Evolutionary conservation across 345 rosid species (phyloP).

Genomic region (Acer saccharum): DNA sequence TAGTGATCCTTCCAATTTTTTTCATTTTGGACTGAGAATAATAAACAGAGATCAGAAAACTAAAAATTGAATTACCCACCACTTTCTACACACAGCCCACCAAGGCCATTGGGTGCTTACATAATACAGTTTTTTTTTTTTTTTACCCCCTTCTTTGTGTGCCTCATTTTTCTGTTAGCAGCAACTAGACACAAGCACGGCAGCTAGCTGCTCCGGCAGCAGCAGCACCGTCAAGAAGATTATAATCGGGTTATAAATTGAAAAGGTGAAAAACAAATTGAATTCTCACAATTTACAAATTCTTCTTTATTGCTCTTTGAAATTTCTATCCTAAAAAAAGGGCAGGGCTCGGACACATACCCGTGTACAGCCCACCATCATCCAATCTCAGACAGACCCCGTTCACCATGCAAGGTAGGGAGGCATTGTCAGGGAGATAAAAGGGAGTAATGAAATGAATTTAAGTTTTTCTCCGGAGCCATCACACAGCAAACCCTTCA

Average conservation of each 20-base stretch:
- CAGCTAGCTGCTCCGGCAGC: not conserved
- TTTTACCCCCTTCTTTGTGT: not conserved
- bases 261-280: slow-evolving; percentile 19
- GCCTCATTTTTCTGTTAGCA: slow-evolving; percentile 30
- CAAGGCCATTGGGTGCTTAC: slow-evolving; percentile 10
- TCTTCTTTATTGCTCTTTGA: slow-evolving; percentile 35
- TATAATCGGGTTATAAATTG: slow-evolving; percentile 25
- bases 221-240: slow-evolving; percentile 24
- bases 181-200: slow-evolving; percentile 21
- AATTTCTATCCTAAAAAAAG: slow-evolving; percentile 39
- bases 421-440: not conserved
- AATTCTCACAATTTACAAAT: slow-evolving; percentile 52
- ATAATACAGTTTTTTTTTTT: not conserved
- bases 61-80: slow-evolving; percentile 16
- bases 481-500: slow-evolving; percentile 15
- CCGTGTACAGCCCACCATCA: slow-evolving; percentile 1
- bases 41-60: slow-evolving; percentile 7
- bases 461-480: slow-evolving; percentile 22
- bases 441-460: slow-evolving; percentile 12
- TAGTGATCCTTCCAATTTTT: not conserved
- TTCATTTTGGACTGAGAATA: not conserved
- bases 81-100: slow-evolving; percentile 20
- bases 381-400: slow-evolving; percentile 25
- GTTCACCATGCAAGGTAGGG: slow-evolving; percentile 5
- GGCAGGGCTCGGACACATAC: slow-evolving; percentile 15